Percentiles rank a stretch among this genome's conserved stretches.
These are phyloP conservation scores for Ambrosia trifida DNA, from an alignment of 129 eudicot species.

Conservation along the genomic window DNA sequence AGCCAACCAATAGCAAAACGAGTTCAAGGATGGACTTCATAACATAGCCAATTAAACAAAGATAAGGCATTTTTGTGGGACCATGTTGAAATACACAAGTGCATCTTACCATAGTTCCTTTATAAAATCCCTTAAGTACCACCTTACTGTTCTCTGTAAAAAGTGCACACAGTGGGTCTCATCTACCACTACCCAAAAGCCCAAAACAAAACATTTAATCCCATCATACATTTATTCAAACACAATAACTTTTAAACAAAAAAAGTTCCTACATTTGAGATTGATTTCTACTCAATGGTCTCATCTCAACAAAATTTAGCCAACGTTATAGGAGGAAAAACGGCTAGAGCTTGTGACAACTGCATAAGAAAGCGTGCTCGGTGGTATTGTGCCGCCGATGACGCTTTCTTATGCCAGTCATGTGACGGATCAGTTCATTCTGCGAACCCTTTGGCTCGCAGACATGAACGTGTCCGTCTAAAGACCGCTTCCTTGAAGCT, in stretches of 20 bases:
- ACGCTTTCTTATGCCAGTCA: conserved; percentile 76
- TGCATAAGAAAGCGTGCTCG: conserved; percentile 77
- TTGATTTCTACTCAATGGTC: conserved; percentile 31
- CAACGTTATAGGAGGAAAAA: conserved; percentile 63
- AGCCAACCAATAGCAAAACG: conserved; percentile 54
- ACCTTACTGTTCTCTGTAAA: conserved; percentile 41
- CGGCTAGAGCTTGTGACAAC: conserved; percentile 80
- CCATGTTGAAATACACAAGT: conserved; percentile 25
- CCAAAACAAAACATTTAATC: conserved; percentile 22
- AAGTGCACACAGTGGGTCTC: conserved; percentile 53
- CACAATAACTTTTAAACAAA: conserved; percentile 3
- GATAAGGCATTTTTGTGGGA: conserved; percentile 59
- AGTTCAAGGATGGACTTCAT: conserved; percentile 43
- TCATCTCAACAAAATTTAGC: conserved; percentile 53
- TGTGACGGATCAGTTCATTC: conserved; percentile 70
- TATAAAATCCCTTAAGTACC: conserved; percentile 20
- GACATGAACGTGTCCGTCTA: conserved; percentile 76
- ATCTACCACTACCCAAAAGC: conserved; percentile 4
- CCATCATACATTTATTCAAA: conserved; percentile 24
- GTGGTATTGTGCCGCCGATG: conserved; percentile 82
- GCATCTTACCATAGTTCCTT: conserved; percentile 29
- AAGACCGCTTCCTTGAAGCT: conserved; percentile 43
- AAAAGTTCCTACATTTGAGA: conserved; percentile 27
- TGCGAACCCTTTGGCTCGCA: conserved; percentile 64
- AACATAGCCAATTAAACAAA: conserved; percentile 40